Percentiles rank a stretch among this genome's conserved stretches.
phyloP scores from a whole-genome alignment of 2,329 filamentous ascomycete genomes.

The Phialemonium atrogriseum region DNA sequence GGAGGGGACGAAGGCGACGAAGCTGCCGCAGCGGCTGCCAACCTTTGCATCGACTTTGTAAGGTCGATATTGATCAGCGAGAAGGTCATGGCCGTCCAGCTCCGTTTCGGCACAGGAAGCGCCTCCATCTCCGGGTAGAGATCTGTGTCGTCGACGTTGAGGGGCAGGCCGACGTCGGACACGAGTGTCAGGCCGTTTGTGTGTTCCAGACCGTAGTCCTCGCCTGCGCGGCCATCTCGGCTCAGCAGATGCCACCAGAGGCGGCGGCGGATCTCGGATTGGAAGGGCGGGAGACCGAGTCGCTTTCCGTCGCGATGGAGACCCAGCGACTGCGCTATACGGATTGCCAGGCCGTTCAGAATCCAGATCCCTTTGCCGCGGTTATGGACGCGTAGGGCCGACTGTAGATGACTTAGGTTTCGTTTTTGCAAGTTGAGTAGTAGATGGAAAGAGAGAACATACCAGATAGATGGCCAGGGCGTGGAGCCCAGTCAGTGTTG shows the following conservation, averaged over 20 bases:
- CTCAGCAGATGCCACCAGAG: slow-evolving; percentile 48
- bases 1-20: slow-evolving; percentile 1
- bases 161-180: slow-evolving; percentile 42
- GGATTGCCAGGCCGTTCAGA: slow-evolving; percentile 34
- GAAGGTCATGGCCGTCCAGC: slow-evolving; percentile 51
- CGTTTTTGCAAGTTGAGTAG: slow-evolving; percentile 6
- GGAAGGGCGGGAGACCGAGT: slow-evolving; percentile 40
- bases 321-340: slow-evolving; percentile 35
- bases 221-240: slow-evolving; percentile 43
- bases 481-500: slow-evolving; percentile 25
- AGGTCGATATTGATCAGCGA: slow-evolving; percentile 45
- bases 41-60: slow-evolving; percentile 35
- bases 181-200: slow-evolving; percentile 27
- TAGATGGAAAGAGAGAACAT: slow-evolving; percentile 12
- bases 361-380: slow-evolving; percentile 27
- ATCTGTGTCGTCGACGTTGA: slow-evolving; percentile 48
- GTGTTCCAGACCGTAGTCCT: slow-evolving; percentile 42
- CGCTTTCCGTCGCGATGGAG: slow-evolving; percentile 30
- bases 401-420: slow-evolving; percentile 9
- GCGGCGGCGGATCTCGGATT: slow-evolving; percentile 43
- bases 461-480: slow-evolving; percentile 30
- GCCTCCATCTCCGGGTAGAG: slow-evolving; percentile 38
- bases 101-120: slow-evolving; percentile 34
- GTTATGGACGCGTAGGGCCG: slow-evolving; percentile 22
- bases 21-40: slow-evolving; percentile 29